Evolutionary conservation across 2,329 filamentous ascomycete genomes (phyloP), one percentile per base, ranked within the genome.

Genomic region (Alternaria viburni): DNA sequence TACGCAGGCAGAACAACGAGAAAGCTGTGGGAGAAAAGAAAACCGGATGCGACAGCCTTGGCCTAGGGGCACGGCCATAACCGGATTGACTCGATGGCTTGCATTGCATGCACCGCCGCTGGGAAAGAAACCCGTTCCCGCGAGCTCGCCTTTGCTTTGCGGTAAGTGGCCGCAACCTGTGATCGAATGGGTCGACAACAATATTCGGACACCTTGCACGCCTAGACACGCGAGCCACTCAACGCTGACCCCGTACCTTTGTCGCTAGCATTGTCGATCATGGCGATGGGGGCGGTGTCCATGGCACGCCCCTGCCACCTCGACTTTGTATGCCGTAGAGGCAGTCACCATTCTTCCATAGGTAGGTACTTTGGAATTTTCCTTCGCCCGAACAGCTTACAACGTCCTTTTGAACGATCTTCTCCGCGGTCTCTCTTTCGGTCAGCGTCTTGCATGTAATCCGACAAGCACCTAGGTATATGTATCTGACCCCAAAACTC

Each of bases 51-150:
- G 47, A 44, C 23, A 43, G 61, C 28, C 43, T 59, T 66, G 60
- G 47, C 46, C 32, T 57, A 52, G 23, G 32, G 30, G 49, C 54
- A 45, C 28, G 25, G 50, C 32, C 50, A 45, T 50, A 47, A 36
- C 28, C 49, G 47, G 44, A 49, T 47, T 41, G 41, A 54, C 50
- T 13, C 23, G 43, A 59, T 25, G 26, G 32, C 45, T 28, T 50
- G 57, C 49, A 59, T 43, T 52, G 61, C 64, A 67, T 61, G 50
- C 54, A 65, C 45, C 45, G n/a, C 62, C 51, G 26, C 45, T 60
- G 57, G 65, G 67, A 56, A 59, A 59, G n/a, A 23, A 62, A 57
- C 57, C 69, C 69, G 69, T 50, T 62, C 56, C 69, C 69, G 65
- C 63, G 59, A 47, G 15, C n/a, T 54, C 56, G 45, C 51, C 60